A percentile compares a stretch with the other conserved stretches of the same genome.
phyloP scores from a whole-genome alignment of 2,329 filamentous ascomycete genomes.

The Colletotrichum australisinense region DNA sequence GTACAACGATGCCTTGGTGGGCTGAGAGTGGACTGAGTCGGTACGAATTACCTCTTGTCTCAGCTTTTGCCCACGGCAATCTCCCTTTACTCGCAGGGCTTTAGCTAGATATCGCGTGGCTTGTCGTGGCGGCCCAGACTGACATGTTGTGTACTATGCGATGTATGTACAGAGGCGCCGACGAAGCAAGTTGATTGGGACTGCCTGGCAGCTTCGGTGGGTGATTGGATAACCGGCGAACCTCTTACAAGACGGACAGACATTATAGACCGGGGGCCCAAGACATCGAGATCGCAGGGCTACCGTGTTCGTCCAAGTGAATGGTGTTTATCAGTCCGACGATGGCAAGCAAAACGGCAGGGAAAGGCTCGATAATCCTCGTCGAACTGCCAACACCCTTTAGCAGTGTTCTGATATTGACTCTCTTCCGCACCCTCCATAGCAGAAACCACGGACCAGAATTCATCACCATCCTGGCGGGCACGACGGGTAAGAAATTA shows the following conservation, averaged over 20 bases:
- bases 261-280: background rate
- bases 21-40: background rate
- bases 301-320: background rate
- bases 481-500: background rate
- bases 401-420: background rate
- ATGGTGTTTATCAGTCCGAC: too few species aligned
- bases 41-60: background rate
- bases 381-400: background rate
- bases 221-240: background rate
- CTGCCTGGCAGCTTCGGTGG: background rate
- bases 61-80: background rate
- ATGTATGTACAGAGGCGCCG: background rate
- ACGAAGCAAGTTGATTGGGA: background rate
- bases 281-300: background rate
- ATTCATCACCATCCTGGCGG: background rate
- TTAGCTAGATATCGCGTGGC: slow-evolving; percentile 11
- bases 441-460: background rate
- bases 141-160: background rate
- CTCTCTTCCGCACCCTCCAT: background rate
- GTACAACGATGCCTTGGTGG: background rate
- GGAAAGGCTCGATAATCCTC: background rate
- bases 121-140: background rate
- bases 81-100: slow-evolving; percentile 10
- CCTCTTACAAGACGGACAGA: background rate
- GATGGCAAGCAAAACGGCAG: too few species aligned